Percentiles rank a stretch among this genome's conserved stretches.
phyloP scores from a whole-genome alignment of 768 basidiomycete genomes.

The Dioszegia aurantiaca region DNA sequence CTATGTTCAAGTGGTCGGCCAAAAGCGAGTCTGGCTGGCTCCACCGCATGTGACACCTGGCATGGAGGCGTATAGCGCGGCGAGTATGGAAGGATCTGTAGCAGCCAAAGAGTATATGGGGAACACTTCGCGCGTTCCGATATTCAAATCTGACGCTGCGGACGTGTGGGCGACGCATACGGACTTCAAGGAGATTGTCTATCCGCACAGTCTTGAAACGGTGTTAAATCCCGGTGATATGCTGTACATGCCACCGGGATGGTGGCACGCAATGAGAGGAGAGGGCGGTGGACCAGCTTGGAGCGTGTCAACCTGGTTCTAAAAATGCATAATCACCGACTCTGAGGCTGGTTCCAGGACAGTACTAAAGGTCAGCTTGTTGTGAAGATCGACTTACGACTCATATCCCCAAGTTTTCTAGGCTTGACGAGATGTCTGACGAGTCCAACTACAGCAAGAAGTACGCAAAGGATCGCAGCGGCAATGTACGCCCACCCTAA shows the following conservation, averaged over 20 bases:
- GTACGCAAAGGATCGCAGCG: slow-evolving; percentile 77
- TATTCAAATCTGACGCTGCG: slow-evolving; percentile 61
- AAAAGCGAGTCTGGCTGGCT: slow-evolving; percentile 88
- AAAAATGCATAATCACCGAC: slow-evolving; percentile 5
- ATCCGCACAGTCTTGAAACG: slow-evolving; percentile 61
- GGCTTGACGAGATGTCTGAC: slow-evolving; percentile 89
- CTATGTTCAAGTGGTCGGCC: slow-evolving; percentile 83
- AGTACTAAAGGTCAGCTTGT: slow-evolving; percentile 32
- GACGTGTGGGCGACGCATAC: neutral
- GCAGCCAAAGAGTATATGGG: slow-evolving; percentile 57
- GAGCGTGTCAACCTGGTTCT: slow-evolving; percentile 52
- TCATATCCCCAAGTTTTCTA: slow-evolving; percentile 56
- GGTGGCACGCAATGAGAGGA: slow-evolving; percentile 50
- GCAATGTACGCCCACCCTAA: slow-evolving; percentile 97
- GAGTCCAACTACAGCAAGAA: slow-evolving; percentile 83
- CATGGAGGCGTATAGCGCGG: slow-evolving; percentile 59
- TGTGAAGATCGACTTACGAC: slow-evolving; percentile 32
- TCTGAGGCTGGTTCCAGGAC: slow-evolving; percentile 48
- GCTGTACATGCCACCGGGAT: slow-evolving; percentile 79
- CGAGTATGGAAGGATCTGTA: slow-evolving; percentile 6
- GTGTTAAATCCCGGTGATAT: slow-evolving; percentile 78
- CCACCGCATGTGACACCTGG: slow-evolving; percentile 57
- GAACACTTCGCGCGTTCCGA: slow-evolving; percentile 81
- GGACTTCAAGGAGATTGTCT: slow-evolving; percentile 60
- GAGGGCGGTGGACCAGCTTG: slow-evolving; percentile 44